These are phyloP conservation scores for Flaveria trinervia DNA, from an alignment of 129 eudicot species.

Conservation along the genomic window DNA sequence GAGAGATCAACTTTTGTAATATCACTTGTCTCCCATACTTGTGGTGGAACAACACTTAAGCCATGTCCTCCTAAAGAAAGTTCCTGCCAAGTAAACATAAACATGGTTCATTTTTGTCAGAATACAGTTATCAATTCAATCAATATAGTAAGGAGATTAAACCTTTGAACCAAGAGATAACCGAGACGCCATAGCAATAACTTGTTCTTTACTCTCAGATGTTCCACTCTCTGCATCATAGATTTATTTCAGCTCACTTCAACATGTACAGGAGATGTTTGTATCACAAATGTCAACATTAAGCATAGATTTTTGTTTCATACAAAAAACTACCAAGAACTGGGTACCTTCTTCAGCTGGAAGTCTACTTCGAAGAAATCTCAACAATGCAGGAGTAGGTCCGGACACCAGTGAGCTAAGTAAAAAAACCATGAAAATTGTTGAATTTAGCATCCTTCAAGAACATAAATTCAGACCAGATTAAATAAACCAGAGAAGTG, in stretches of 20 bases:
- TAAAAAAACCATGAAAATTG: slow-evolving; percentile 13
- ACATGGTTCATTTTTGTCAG: slow-evolving; percentile 13
- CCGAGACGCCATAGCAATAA: slow-evolving; percentile 66
- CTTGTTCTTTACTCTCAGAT: slow-evolving; percentile 62
- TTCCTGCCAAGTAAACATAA: slow-evolving; percentile 54
- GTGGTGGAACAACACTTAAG: slow-evolving; percentile 68
- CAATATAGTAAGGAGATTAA: slow-evolving; percentile 2
- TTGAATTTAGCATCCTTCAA: slow-evolving; percentile 9
- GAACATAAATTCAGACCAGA: slow-evolving; percentile 6
- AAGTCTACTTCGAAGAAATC: slow-evolving; percentile 87
- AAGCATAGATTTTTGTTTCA: not conserved
- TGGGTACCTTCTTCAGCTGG: slow-evolving; percentile 89
- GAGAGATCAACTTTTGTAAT: slow-evolving; percentile 79
- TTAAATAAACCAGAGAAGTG: slow-evolving; percentile 6
- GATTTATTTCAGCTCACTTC: slow-evolving; percentile 11
- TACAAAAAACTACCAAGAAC: slow-evolving; percentile 7
- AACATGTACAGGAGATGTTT: slow-evolving; percentile 5
- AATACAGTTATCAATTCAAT: slow-evolving; percentile 14
- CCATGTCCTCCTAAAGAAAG: slow-evolving; percentile 69
- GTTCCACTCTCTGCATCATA: slow-evolving; percentile 55
- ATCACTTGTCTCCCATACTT: slow-evolving; percentile 73
- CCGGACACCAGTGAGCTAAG: slow-evolving; percentile 83
- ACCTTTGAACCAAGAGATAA: slow-evolving; percentile 83
- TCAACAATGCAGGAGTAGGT: slow-evolving; percentile 92
- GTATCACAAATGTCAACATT: not conserved